Percentiles rank a stretch among this genome's conserved stretches.
Evolutionary conservation across 345 rosid genomes (phyloP).

Genomic region (Fremontodendron californicum): DNA sequence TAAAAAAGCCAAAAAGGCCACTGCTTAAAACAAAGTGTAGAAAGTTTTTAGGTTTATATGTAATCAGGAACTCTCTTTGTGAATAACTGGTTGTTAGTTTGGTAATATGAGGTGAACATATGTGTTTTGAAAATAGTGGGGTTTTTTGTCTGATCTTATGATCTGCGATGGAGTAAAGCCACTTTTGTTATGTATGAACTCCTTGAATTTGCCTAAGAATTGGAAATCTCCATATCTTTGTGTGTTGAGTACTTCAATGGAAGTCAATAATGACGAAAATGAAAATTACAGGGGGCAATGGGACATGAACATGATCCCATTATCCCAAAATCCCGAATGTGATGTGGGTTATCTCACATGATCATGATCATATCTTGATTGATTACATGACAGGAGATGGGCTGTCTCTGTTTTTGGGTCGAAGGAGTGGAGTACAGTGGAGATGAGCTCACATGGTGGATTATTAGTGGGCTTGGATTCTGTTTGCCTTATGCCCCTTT

Average conservation of each 20-base stretch:
- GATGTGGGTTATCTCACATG: neutral
- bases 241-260: too few species aligned
- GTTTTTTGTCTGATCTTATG: neutral
- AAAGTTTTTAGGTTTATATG: neutral
- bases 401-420: neutral
- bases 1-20: constrained; percentile 41
- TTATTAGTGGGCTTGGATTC: neutral
- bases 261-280: too few species aligned
- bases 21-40: constrained; percentile 21
- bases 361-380: neutral
- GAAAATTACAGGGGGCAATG: neutral
- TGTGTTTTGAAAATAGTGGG: neutral
- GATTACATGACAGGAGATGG: neutral
- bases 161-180: neutral
- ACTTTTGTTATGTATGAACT: neutral
- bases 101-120: neutral
- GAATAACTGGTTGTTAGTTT: neutral
- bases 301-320: neutral
- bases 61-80: neutral
- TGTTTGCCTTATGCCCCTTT: neutral
- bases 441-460: neutral
- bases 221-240: neutral
- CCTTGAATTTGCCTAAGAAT: neutral
- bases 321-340: neutral
- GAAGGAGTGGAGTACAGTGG: neutral